Conservation (phyloP, 192 early-diverging fungal species). For the Endogone sp. region DNA sequence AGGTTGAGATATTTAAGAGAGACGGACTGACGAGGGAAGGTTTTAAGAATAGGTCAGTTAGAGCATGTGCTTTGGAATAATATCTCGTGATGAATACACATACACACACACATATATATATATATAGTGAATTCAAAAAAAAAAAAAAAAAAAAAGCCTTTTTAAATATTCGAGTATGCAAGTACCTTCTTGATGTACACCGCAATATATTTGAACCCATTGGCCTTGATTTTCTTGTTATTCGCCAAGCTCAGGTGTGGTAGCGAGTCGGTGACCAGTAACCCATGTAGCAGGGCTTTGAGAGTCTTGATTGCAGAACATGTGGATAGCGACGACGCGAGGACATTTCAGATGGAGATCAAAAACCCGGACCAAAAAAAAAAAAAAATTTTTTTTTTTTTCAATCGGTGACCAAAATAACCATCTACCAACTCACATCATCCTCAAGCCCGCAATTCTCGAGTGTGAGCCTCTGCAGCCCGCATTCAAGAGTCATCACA, state of each 20-base stretch:
- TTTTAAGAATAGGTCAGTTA: constrained; percentile 1
- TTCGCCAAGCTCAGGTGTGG: constrained; percentile 62
- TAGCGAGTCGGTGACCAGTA: constrained; percentile 64
- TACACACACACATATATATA: neutral
- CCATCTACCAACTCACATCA: constrained; percentile 50
- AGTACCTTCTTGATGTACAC: constrained; percentile 65
- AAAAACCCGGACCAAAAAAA: neutral
- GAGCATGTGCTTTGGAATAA: too few species aligned
- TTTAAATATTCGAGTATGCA: neutral
- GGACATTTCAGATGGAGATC: too few species aligned
- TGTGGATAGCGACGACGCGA: too few species aligned
- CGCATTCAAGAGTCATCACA: constrained; percentile 72
- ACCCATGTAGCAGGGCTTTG: constrained; percentile 66
- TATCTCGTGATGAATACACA: neutral
- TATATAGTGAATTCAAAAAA: too few species aligned
- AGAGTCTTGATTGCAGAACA: too few species aligned
- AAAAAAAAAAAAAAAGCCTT: too few species aligned
- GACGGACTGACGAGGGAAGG: constrained; percentile 42
- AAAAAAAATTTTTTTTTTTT: neutral
- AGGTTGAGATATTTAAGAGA: constrained; percentile 64
- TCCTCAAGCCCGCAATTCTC: constrained; percentile 72
- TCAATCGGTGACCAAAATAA: neutral
- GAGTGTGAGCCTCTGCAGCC: constrained; percentile 60
- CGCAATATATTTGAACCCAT: constrained; percentile 71
- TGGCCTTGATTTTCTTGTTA: constrained; percentile 65